Evolutionary conservation across 257 asterid species (phyloP).

Genomic region (Solanum arcanum): DNA sequence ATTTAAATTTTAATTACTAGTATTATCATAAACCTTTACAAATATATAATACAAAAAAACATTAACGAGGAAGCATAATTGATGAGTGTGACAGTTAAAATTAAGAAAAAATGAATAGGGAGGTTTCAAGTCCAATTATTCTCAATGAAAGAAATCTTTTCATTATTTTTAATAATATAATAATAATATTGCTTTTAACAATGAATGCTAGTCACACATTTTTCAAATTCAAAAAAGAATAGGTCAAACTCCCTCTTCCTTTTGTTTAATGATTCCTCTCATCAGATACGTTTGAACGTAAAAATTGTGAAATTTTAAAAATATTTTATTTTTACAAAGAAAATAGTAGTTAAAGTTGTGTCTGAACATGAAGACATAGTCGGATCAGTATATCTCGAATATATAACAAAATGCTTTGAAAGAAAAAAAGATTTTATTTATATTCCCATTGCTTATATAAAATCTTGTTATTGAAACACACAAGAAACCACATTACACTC

Average conservation of each 20-base stretch:
- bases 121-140: conserved; percentile 10
- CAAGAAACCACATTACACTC: background rate
- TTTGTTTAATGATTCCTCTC: conserved; percentile 1
- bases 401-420: background rate
- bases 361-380: background rate
- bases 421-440: background rate
- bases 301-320: too few species aligned
- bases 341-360: too few species aligned
- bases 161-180: background rate
- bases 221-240: conserved; percentile 3
- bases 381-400: fast-evolving
- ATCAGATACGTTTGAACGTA: background rate
- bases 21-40: background rate
- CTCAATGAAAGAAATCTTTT: conserved; percentile 6
- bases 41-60: background rate
- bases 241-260: conserved; percentile 5
- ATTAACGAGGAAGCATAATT: background rate
- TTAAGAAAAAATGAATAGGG: background rate
- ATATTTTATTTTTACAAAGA: too few species aligned
- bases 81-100: background rate
- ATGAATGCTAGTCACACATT: conserved; percentile 17
- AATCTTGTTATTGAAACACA: background rate
- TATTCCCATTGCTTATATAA: background rate
- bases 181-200: conserved; percentile 4
- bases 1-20: background rate